Evolutionary conservation across 2,329 filamentous ascomycete species (phyloP).

Genomic region (Talaromyces sp.): DNA sequence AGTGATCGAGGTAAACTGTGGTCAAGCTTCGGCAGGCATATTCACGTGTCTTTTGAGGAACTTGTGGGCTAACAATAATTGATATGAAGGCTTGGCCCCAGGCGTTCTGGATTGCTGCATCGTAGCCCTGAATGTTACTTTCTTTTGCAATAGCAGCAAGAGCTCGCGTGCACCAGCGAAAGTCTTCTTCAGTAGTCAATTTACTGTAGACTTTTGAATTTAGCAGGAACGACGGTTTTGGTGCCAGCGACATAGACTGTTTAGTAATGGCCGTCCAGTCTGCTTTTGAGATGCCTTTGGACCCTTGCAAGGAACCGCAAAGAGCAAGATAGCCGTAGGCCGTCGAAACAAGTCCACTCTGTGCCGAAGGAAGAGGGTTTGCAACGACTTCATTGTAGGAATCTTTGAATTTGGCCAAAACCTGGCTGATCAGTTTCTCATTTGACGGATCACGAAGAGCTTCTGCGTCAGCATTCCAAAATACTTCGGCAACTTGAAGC

Average conservation of each 20-base stretch:
- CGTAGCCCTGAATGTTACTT: slow-evolving; percentile 46
- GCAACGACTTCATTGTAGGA: slow-evolving; percentile 70
- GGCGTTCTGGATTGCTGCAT: slow-evolving; percentile 48
- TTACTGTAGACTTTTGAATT: slow-evolving; percentile 83
- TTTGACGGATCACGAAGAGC: slow-evolving; percentile 44
- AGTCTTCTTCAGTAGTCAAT: slow-evolving; percentile 65
- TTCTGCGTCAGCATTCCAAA: slow-evolving; percentile 53
- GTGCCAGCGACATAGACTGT: slow-evolving; percentile 62
- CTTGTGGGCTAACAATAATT: slow-evolving; percentile 57
- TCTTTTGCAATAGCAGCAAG: slow-evolving; percentile 56
- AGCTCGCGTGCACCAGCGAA: slow-evolving; percentile 69
- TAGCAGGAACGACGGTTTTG: slow-evolving; percentile 81
- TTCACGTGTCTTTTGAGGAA: slow-evolving; percentile 59
- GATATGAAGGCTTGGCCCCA: slow-evolving; percentile 89
- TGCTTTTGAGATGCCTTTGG: slow-evolving; percentile 41
- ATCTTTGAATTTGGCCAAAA: slow-evolving; percentile 49
- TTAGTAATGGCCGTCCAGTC: slow-evolving; percentile 48
- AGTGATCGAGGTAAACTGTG: slow-evolving; percentile 56
- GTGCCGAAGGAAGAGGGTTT: slow-evolving; percentile 72
- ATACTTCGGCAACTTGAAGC: slow-evolving; percentile 63
- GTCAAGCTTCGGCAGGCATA: slow-evolving; percentile 59
- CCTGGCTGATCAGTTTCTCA: slow-evolving; percentile 43
- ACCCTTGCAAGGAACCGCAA: slow-evolving; percentile 47
- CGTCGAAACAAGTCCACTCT: slow-evolving; percentile 74
- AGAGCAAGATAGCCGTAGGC: slow-evolving; percentile 70